Base-by-base conservation (phyloP, 129 eudicot species). In the Tanacetum coccineum region DNA sequence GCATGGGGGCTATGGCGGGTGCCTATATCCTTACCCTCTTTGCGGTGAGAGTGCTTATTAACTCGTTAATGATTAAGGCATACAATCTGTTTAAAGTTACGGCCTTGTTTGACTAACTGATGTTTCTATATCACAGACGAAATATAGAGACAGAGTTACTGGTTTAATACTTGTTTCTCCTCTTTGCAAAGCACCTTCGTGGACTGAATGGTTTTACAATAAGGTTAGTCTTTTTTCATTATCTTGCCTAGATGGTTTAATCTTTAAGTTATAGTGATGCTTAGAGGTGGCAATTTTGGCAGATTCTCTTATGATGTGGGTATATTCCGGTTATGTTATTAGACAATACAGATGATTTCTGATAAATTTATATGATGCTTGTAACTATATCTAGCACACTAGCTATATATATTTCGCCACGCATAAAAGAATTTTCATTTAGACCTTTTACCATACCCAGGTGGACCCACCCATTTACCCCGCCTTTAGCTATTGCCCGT, bases 1-100 rank as follows among this genome's bases (percentile, higher is more conserved):
- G 95, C 84, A 79, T 94, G 99, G 99, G 99, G 61, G 95, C 91
- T 36, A 87, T 77, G 75, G 95, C 99, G 4, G 99, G 99, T 60
- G 99, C 97, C 72, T 94, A 94, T 76, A 80, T 94, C 53, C 92
- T 94, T 68, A 84, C 96, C 21, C 75, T 89, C 55, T 94, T 94
- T 76, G 97, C 99, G 32, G 99, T 94, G 76, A 51, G 96, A 72
- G 28, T 40, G 13, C 13, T 53, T 42, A 50, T 46, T 49, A 50
- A 59, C 13, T 30, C 13, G 2, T 47, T 13, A 10, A 28, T 62
- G n/a, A 15, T 21, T 40, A 7, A 32, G 36, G 19, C 46, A 8
- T 22, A 50, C 9, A 17, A 1, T 1, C 40, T 14, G 3, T 13
- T 25, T 30, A 3, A 36, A 36, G 42, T 19, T 57, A 30, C 17